Percentiles rank a stretch among this genome's conserved stretches.
phyloP scores from a whole-genome alignment of 306 rosid genomes.

The Bauhinia variegata region DNA sequence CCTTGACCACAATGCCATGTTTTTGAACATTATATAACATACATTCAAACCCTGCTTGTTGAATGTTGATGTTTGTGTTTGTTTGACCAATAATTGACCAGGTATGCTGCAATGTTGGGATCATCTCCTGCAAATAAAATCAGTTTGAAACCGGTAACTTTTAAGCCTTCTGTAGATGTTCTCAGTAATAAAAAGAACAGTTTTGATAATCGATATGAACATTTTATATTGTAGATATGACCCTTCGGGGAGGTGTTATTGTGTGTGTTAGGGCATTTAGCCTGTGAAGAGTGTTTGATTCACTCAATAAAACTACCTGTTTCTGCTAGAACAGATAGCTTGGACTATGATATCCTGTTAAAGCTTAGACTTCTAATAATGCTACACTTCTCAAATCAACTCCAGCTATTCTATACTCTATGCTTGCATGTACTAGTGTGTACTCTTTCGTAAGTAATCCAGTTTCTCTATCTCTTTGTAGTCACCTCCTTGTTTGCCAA shows the following conservation, averaged over 20 bases:
- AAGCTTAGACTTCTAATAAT: background rate
- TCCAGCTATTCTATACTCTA: no score
- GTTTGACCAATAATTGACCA: conserved; percentile 43
- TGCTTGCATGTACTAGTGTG: no score
- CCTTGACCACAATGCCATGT: conserved; percentile 10
- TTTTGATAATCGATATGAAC: background rate
- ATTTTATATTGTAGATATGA: no score
- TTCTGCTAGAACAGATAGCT: background rate
- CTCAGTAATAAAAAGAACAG: background rate
- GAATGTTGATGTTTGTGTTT: conserved; percentile 20
- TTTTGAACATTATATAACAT: conserved; percentile 30
- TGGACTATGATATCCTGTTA: background rate
- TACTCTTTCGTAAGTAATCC: conserved; percentile 10
- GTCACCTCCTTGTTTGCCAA: conserved; percentile 87
- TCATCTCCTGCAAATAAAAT: conserved; percentile 65
- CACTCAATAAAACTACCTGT: no score
- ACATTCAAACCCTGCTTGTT: no score
- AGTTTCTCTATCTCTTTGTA: conserved; percentile 41
- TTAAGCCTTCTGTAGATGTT: conserved; percentile 30
- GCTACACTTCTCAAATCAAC: no score
- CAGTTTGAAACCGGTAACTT: conserved; percentile 74
- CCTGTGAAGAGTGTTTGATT: no score
- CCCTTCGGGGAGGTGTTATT: no score
- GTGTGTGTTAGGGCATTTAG: no score
- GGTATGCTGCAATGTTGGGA: conserved; percentile 97